These are phyloP conservation scores for Singerocomus rubriflavus DNA, from an alignment of 1,284 basidiomycete genomes.

Conservation along the genomic window DNA sequence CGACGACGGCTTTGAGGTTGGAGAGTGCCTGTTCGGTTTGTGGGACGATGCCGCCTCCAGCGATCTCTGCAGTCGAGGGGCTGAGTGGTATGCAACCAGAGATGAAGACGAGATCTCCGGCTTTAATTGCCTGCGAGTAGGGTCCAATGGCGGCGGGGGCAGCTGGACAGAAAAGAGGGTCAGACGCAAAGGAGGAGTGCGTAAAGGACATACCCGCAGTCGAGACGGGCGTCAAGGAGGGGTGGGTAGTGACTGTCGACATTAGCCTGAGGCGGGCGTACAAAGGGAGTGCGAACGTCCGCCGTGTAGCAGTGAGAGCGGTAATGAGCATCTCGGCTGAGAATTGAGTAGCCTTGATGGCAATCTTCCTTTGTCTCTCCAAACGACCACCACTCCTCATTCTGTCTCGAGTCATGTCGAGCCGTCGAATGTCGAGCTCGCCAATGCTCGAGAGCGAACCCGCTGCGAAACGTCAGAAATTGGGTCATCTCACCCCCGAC, in stretches of 20 bases:
- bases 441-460: constrained; percentile 41
- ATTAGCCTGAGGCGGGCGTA: constrained; percentile 25
- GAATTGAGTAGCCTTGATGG: neutral
- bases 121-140: constrained; percentile 87
- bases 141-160: constrained; percentile 88
- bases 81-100: constrained; percentile 90
- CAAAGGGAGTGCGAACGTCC: neutral
- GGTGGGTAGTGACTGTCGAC: constrained; percentile 46
- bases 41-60: constrained; percentile 76
- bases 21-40: constrained; percentile 85
- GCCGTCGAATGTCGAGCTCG: constrained; percentile 50
- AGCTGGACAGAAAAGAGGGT: constrained; percentile 41
- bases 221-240: constrained; percentile 51
- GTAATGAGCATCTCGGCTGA: neutral
- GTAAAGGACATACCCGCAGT: constrained; percentile 43
- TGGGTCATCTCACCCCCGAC: constrained; percentile 56
- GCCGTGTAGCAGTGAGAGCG: neutral
- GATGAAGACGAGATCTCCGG: constrained; percentile 83
- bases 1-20: constrained; percentile 84
- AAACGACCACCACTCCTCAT: neutral
- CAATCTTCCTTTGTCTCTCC: neutral
- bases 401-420: constrained; percentile 41
- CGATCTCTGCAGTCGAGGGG: constrained; percentile 72
- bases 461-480: constrained; percentile 51
- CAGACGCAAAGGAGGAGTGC: neutral